These are phyloP conservation scores for Xylaria curta DNA, from an alignment of 495 filamentous ascomycete genomes.

Conservation along the genomic window DNA sequence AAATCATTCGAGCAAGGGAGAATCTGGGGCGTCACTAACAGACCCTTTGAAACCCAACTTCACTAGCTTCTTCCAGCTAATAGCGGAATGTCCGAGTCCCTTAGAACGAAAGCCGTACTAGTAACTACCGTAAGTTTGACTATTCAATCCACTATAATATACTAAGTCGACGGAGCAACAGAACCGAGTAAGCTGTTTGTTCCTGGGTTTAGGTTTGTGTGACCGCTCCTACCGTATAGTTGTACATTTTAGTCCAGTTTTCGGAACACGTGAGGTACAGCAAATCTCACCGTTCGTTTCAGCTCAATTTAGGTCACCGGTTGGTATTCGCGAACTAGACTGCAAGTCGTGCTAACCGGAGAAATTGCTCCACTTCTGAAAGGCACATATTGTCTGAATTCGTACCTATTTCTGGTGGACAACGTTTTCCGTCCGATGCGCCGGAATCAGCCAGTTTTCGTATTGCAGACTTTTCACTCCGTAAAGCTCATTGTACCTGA, in stretches of 20 bases:
- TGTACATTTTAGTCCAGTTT: not conserved
- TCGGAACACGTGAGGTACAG: not conserved
- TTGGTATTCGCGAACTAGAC: not conserved
- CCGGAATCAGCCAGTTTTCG: not conserved
- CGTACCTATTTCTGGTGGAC: not conserved
- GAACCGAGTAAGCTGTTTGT: not conserved
- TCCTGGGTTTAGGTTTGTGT: slow-evolving; percentile 5
- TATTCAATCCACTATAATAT: not conserved
- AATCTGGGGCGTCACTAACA: not conserved
- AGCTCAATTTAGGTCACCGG: not conserved
- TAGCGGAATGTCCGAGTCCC: not conserved
- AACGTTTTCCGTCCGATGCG: not conserved
- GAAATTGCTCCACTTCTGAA: not conserved
- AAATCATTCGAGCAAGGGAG: not conserved
- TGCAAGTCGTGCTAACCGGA: slow-evolving; percentile 8
- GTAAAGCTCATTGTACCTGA: not conserved
- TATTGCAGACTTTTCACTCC: not conserved
- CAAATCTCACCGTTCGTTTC: not conserved
- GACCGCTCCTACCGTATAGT: not conserved
- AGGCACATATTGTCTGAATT: not conserved
- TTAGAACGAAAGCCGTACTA: not conserved
- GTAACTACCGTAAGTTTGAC: not conserved
- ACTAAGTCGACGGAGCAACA: slow-evolving; percentile 4
- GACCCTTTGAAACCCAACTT: not conserved
- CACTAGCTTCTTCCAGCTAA: not conserved